phyloP scores from a whole-genome alignment of 1,284 basidiomycete species.

The Neolentinus lepideus region DNA sequence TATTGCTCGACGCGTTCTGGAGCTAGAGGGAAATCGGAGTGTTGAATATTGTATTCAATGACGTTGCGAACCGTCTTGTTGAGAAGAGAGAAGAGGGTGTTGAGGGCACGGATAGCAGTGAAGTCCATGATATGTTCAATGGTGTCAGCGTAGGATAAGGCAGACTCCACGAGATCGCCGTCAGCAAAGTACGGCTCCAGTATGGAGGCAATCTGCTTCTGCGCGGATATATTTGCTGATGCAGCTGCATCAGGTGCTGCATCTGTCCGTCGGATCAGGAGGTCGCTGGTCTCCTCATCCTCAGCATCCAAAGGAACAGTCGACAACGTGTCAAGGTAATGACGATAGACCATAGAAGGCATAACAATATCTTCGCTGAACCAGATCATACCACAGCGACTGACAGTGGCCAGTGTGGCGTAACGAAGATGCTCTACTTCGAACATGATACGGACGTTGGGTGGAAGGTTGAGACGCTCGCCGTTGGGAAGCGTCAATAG shows the following conservation, averaged over 20 bases:
- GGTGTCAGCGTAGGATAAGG: slow-evolving; percentile 73
- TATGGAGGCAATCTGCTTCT: slow-evolving; percentile 73
- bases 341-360: slow-evolving; percentile 85
- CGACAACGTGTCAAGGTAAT: slow-evolving; percentile 81
- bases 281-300: slow-evolving; percentile 75
- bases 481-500: slow-evolving; percentile 96
- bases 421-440: slow-evolving; percentile 98
- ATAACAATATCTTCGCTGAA: slow-evolving; percentile 96
- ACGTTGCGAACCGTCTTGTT: slow-evolving; percentile 95
- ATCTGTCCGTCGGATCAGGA: slow-evolving; percentile 53
- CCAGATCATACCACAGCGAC: slow-evolving; percentile 99
- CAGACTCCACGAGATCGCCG: slow-evolving; percentile 76
- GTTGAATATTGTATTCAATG: slow-evolving; percentile 92
- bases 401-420: slow-evolving; percentile 97
- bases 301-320: slow-evolving; percentile 82
- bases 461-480: slow-evolving; percentile 93
- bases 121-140: slow-evolving; percentile 99
- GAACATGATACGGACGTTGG: slow-evolving; percentile 99
- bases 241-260: slow-evolving; percentile 41
- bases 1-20: slow-evolving; percentile 86
- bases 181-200: slow-evolving; percentile 80
- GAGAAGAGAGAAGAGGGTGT: slow-evolving; percentile 93
- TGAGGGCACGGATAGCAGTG: slow-evolving; percentile 85
- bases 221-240: slow-evolving; percentile 67
- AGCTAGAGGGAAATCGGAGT: slow-evolving; percentile 90